A percentile compares a stretch with the other conserved stretches of the same genome.
These are phyloP conservation scores for Trifolium pratense DNA, from an alignment of 306 rosid genomes.

Conservation along the genomic window DNA sequence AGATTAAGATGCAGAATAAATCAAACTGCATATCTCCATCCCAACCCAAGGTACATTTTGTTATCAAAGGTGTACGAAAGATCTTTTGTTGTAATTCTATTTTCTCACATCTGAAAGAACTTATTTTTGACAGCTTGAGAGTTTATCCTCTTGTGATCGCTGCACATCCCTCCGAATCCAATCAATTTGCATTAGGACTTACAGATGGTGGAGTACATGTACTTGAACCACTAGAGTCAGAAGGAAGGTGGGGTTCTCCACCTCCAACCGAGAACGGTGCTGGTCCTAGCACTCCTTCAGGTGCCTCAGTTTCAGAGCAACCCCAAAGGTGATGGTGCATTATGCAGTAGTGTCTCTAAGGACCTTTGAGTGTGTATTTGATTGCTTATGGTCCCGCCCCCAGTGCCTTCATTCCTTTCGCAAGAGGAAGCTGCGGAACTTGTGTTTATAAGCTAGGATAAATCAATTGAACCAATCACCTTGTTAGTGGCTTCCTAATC, in stretches of 20 bases:
- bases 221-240: slow-evolving; percentile 89
- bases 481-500: slow-evolving; percentile 55
- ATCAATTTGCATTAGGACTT: slow-evolving; percentile 94
- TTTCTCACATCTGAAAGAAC: slow-evolving; percentile 14
- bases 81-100: slow-evolving; percentile 3
- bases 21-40: slow-evolving; percentile 78
- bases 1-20: slow-evolving; percentile 88
- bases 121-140: slow-evolving; percentile 64
- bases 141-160: slow-evolving; percentile 86
- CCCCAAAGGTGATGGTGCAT: slow-evolving; percentile 71
- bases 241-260: slow-evolving; percentile 95
- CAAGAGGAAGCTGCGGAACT: slow-evolving; percentile 65
- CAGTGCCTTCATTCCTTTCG: slow-evolving; percentile 50
- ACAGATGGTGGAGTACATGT: slow-evolving; percentile 91
- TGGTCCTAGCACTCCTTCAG: slow-evolving; percentile 78
- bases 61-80: slow-evolving; percentile 32
- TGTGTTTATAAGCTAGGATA: slow-evolving; percentile 64
- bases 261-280: slow-evolving; percentile 94
- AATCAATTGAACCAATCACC: slow-evolving; percentile 52
- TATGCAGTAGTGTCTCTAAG: slow-evolving; percentile 38
- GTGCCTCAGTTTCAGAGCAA: slow-evolving; percentile 71
- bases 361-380: slow-evolving; percentile 50
- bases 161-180: slow-evolving; percentile 94
- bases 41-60: slow-evolving; percentile 75
- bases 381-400: slow-evolving; percentile 54